Percentiles rank a stretch among this genome's conserved stretches.
phyloP scores from a whole-genome alignment of 2,329 filamentous ascomycete species.

The Phymatotrichopsis omnivora region DNA sequence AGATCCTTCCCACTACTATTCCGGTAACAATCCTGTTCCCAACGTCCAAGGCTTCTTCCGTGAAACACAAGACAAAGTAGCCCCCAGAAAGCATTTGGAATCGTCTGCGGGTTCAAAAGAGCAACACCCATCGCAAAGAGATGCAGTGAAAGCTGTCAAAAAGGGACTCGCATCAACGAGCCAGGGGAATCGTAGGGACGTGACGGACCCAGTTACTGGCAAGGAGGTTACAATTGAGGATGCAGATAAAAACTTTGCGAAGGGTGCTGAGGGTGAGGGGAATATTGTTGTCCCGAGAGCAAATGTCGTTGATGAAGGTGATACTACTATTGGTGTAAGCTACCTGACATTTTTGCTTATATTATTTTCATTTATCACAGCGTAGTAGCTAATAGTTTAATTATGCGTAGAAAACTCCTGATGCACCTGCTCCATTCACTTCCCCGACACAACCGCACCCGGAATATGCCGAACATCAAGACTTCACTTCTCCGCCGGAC shows the following conservation, averaged over 20 bases:
- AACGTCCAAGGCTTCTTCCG: conserved; percentile 78
- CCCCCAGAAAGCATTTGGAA: conserved; percentile 55
- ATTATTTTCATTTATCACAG: too few relatives aligned
- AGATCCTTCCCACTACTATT: conserved; percentile 76
- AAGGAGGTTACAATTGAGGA: conserved; percentile 79
- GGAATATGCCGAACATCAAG: conserved; percentile 76
- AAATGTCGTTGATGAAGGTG: conserved; percentile 58
- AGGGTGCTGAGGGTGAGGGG: conserved; percentile 53
- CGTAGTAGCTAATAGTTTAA: too few relatives aligned
- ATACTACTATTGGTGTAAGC: conserved; percentile 39
- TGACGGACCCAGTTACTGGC: conserved; percentile 82
- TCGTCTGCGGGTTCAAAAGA: conserved; percentile 49
- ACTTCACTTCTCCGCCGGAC: conserved; percentile 82
- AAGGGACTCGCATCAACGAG: conserved; percentile 35
- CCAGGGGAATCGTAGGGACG: conserved; percentile 46
- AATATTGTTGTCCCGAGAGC: conserved; percentile 60
- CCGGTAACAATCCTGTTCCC: conserved; percentile 70
- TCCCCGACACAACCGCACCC: conserved; percentile 54
- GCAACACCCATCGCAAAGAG: conserved; percentile 34
- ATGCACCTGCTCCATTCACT: conserved; percentile 9
- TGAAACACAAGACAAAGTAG: conserved; percentile 68
- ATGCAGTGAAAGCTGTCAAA: conserved; percentile 38
- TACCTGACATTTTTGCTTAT: too few relatives aligned
- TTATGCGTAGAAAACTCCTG: too few relatives aligned
- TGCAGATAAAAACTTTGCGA: conserved; percentile 58